Conservation (phyloP, 768 basidiomycete genomes). For the Boletus rex-veris region DNA sequence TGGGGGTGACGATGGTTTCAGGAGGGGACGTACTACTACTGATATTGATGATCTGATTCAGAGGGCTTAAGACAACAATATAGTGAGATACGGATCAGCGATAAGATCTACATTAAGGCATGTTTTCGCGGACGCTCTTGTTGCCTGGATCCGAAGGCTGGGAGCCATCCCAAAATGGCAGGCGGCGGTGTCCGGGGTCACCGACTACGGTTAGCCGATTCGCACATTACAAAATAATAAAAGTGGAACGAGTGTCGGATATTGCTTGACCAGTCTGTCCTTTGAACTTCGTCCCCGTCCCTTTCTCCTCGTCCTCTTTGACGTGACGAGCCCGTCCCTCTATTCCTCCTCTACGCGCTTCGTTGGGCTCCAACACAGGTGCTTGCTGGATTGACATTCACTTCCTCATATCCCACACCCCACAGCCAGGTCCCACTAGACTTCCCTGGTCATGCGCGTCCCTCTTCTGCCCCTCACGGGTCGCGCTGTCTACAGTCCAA, state of each 20-base stretch:
- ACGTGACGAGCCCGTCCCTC: neutral
- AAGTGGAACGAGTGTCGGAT: constrained; percentile 28
- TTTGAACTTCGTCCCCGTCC: neutral
- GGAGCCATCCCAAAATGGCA: neutral
- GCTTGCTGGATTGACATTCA: neutral
- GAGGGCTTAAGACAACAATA: no score
- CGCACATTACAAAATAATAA: constrained; percentile 19
- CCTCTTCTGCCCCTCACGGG: constrained; percentile 65
- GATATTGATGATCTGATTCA: no score
- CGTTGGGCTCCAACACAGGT: neutral
- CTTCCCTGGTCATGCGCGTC: constrained; percentile 45
- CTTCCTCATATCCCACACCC: neutral
- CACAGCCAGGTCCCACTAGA: neutral
- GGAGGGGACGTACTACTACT: no score
- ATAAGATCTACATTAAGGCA: neutral
- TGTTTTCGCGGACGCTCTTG: no score
- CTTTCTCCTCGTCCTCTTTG: neutral
- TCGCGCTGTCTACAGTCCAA: constrained; percentile 71
- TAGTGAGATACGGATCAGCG: no score
- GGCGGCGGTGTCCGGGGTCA: constrained; percentile 25
- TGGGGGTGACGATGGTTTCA: no score
- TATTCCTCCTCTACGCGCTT: neutral
- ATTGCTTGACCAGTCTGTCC: neutral
- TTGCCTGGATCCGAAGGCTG: no score
- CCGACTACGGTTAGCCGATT: constrained; percentile 19